Percentiles rank a stretch among this genome's conserved stretches.
phyloP scores from a whole-genome alignment of 2,329 filamentous ascomycete species.

The Coniella vitis region DNA sequence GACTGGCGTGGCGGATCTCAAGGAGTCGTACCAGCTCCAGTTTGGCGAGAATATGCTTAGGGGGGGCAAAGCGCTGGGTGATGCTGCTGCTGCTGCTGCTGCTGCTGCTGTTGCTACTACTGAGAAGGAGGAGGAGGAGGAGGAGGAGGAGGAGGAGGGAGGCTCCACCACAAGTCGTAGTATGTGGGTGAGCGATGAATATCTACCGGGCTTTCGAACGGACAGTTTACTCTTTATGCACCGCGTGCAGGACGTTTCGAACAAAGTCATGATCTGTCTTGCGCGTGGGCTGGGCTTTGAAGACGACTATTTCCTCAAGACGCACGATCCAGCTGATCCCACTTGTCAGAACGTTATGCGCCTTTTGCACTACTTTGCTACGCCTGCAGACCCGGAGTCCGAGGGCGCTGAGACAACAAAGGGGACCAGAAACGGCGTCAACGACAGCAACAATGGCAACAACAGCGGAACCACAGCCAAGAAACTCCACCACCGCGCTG shows the following conservation, averaged over 20 bases:
- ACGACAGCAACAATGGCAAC: no score
- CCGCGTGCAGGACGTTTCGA: slow-evolving; percentile 35
- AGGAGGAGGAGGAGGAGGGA: no score
- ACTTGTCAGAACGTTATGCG: slow-evolving; percentile 48
- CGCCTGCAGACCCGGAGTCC: slow-evolving; percentile 5
- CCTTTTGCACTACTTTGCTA: slow-evolving; percentile 25
- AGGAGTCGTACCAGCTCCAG: slow-evolving; percentile 54
- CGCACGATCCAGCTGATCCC: slow-evolving; percentile 39
- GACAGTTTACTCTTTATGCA: slow-evolving; percentile 28
- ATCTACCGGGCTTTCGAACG: slow-evolving; percentile 41
- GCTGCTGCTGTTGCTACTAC: no score
- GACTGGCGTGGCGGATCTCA: slow-evolving; percentile 47
- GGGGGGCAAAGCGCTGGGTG: no score
- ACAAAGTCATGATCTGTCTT: slow-evolving; percentile 49
- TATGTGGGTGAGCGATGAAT: slow-evolving; percentile 26
- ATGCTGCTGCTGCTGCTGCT: no score
- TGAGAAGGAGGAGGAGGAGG: not conserved
- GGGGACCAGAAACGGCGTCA: no score
- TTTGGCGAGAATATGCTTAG: slow-evolving; percentile 30
- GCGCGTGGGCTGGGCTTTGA: slow-evolving; percentile 46
- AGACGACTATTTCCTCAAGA: slow-evolving; percentile 46
- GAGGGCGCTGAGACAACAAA: no score
- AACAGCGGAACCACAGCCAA: slow-evolving; percentile 9
- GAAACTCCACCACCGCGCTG: slow-evolving; percentile 42
- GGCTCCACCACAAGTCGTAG: no score